A percentile compares a stretch with the other conserved stretches of the same genome.
phyloP scores from a whole-genome alignment of 257 asterid species.

The Solanum sitiens region DNA sequence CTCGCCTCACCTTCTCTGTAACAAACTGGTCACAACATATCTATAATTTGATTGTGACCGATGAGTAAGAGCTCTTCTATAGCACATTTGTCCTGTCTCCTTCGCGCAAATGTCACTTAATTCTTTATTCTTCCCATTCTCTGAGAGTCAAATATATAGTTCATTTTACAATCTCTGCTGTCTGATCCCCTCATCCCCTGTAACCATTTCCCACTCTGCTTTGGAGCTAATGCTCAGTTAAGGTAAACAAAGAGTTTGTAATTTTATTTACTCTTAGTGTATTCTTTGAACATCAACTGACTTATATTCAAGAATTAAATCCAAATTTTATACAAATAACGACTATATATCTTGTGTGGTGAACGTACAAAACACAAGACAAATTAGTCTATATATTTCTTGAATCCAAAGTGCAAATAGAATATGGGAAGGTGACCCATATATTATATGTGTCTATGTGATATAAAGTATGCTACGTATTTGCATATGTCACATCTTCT shows the following conservation, averaged over 20 bases:
- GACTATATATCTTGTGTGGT: not conserved
- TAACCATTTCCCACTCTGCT: conserved; percentile 2
- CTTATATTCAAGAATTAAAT: conserved; percentile 9
- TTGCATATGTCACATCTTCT: not conserved
- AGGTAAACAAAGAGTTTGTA: conserved; percentile 1
- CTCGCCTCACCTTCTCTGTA: not conserved
- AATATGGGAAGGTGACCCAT: not conserved
- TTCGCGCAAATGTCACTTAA: not conserved
- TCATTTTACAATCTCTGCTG: conserved; percentile 15
- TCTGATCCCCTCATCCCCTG: not conserved
- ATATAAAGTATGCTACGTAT: not conserved
- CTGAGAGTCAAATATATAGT: conserved; percentile 22
- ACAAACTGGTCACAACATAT: conserved; percentile 3
- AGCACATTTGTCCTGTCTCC: not conserved
- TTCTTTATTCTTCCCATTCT: conserved; percentile 13
- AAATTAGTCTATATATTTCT: not conserved
- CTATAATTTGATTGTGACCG: not conserved
- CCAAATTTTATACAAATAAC: not conserved
- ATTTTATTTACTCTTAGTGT: not conserved
- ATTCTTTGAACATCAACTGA: conserved; percentile 12
- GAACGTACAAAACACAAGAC: not conserved
- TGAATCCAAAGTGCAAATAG: not conserved
- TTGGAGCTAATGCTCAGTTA: conserved; percentile 3
- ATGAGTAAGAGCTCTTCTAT: not conserved
- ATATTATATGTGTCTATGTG: not conserved